Percentiles rank a stretch among this genome's conserved stretches.
Evolutionary conservation across 140 eudicot genomes (phyloP).

Genomic region (Ambrosia hybrid): DNA sequence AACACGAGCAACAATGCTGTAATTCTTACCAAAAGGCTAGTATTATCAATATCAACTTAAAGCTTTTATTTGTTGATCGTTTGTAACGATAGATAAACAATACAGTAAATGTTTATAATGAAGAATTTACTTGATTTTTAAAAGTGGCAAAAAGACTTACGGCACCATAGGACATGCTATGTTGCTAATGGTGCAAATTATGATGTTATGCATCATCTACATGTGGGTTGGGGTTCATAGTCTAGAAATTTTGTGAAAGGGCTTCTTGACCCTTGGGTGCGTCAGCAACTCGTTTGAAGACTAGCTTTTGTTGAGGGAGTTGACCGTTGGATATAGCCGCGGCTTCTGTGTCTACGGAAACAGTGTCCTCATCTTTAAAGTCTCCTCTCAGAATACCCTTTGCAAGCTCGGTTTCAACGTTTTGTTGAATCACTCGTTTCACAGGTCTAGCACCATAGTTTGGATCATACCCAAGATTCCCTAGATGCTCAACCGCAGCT

Average conservation of each 20-base stretch:
- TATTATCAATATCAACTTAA: neutral
- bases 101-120: too few species aligned
- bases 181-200: slow-evolving; percentile 11
- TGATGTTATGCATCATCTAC: slow-evolving; percentile 16
- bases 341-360: slow-evolving; percentile 78
- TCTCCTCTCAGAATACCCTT: slow-evolving; percentile 97
- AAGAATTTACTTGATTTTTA: neutral
- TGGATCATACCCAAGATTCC: slow-evolving; percentile 91
- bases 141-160: slow-evolving; percentile 9
- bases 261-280: slow-evolving; percentile 53
- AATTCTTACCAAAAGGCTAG: slow-evolving; percentile 43
- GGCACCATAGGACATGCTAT: slow-evolving; percentile 18
- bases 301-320: slow-evolving; percentile 90
- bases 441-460: slow-evolving; percentile 98
- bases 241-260: slow-evolving; percentile 43
- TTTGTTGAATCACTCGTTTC: slow-evolving; percentile 87
- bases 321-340: slow-evolving; percentile 85
- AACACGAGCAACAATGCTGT: slow-evolving; percentile 90
- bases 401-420: slow-evolving; percentile 90
- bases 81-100: neutral
- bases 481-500: slow-evolving; percentile 79
- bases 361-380: slow-evolving; percentile 81
- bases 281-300: slow-evolving; percentile 46
- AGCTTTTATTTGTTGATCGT: neutral
- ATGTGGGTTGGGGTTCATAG: neutral